phyloP scores from a whole-genome alignment of 352 stramenopile genomes.

The Phytopythium mirpurense region DNA sequence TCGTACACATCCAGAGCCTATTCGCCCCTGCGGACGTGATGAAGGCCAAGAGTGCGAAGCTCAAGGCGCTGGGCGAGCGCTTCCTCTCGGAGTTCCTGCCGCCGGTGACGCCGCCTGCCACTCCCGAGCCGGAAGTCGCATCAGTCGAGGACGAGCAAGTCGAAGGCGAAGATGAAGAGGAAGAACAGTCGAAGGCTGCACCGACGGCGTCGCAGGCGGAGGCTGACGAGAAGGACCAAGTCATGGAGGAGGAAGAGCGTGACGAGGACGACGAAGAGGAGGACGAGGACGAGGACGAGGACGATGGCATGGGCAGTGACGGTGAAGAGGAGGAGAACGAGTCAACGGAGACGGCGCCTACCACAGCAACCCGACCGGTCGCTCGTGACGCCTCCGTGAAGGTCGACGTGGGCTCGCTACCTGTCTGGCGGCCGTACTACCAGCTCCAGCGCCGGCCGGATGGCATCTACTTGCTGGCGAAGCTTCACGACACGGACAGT shows the following conservation, averaged over 20 bases:
- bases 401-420: constrained; percentile 27
- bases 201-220: not conserved
- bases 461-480: constrained; percentile 36
- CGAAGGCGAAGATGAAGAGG: constrained; percentile 8
- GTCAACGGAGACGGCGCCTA: no score
- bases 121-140: constrained; percentile 3
- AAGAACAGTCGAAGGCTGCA: constrained; percentile 3
- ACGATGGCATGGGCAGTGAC: not conserved
- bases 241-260: constrained; percentile 12
- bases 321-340: constrained; percentile 14
- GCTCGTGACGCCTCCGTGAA: not conserved
- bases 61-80: constrained; percentile 41
- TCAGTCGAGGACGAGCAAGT: constrained; percentile 1
- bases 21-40: constrained; percentile 35
- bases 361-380: not conserved
- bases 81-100: constrained; percentile 14
- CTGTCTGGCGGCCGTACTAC: constrained; percentile 58
- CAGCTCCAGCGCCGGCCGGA: constrained; percentile 41
- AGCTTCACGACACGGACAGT: constrained; percentile 20
- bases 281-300: constrained; percentile 6
- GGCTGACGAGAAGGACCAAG: constrained; percentile 7
- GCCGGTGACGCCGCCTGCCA: not conserved
- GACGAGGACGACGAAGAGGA: constrained; percentile 14
- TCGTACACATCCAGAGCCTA: constrained; percentile 42
- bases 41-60: constrained; percentile 30